Evolutionary conservation across 1,139 yeast genomes (phyloP), one percentile per base, ranked within the genome.

Genomic region (Yamadazyma mexicana): DNA sequence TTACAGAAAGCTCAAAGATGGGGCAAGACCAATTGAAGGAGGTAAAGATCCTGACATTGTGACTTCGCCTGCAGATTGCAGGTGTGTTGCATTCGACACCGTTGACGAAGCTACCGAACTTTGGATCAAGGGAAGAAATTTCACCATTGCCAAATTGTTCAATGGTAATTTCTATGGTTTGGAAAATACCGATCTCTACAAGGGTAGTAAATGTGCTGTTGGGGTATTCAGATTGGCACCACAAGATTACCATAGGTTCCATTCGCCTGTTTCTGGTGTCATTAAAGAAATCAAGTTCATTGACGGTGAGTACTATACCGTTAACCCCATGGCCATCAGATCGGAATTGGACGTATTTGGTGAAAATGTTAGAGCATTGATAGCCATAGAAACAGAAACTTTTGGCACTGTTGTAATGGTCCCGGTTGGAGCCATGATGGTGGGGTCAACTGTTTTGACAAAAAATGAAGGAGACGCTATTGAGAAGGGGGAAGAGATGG

Each of bases 341-440:
- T 86, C 95, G 1, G 79, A 81, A 31, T 61, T 92, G 40, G 98
- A 92, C 61, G 98, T 92, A 1, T 92, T 81, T 64, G 96, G 98
- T 4, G 97, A 91, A 53, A 92, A 92, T 55, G 82, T 87, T 1
- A 69, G 98, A 26, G 82, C 83, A 3, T 64, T 89, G 2, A 71
- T 91, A 1, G 89, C 96, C 0, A 81, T 92, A 20, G 79, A 85
- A 27, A 79, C 95, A 1, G 71, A 74, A 33, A 67, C 75, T 18
- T 89, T 87, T 61, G 98, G 97, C 0, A 72, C 77, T 0, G 86
- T 92, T 14, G 69, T 87, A 49, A 74, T 87, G 64, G 78, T 88
- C 18, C 81, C 95, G 6, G 88, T 92, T 7, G 98, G 98, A 18
- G 98, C 98, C 1, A 92, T 92, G 98, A 89, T 92, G 97, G 98